These are phyloP conservation scores for Stachybotrys elegans DNA, from an alignment of 2,329 filamentous ascomycete species.

Conservation along the genomic window DNA sequence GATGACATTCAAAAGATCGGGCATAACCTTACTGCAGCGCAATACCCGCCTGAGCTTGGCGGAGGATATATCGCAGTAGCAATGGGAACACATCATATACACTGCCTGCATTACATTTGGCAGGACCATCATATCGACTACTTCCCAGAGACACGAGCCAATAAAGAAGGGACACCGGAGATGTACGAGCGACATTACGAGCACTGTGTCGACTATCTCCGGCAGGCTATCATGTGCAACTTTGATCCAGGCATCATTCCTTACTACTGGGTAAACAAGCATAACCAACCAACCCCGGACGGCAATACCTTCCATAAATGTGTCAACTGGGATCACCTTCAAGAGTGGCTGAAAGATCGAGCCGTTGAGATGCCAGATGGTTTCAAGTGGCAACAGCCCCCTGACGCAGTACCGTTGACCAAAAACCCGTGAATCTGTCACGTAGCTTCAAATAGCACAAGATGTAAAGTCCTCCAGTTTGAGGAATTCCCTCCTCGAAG, in stretches of 20 bases:
- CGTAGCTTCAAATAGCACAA: no score
- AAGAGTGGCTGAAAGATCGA: conserved; percentile 5
- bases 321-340: conserved; percentile 7
- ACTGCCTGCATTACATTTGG: conserved; percentile 8
- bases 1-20: conserved; percentile 2
- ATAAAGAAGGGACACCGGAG: conserved; percentile 3
- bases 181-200: conserved; percentile 9
- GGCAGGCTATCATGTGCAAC: conserved; percentile 33
- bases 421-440: neutral
- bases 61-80: conserved; percentile 6
- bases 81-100: conserved; percentile 7
- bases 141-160: conserved; percentile 1
- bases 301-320: conserved; percentile 8
- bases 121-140: conserved; percentile 7
- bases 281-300: conserved; percentile 7
- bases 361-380: conserved; percentile 6
- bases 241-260: conserved; percentile 8
- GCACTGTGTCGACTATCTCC: conserved; percentile 34
- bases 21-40: conserved; percentile 6
- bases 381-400: conserved; percentile 8
- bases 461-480: no score
- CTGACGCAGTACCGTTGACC: neutral
- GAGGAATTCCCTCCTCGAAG: no score
- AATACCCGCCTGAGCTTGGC: conserved; percentile 4
- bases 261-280: conserved; percentile 7